Percentiles rank a stretch among this genome's conserved stretches.
Evolutionary conservation across 1,139 yeast species (phyloP).

Genomic region (Suhomyces bribrorum): DNA sequence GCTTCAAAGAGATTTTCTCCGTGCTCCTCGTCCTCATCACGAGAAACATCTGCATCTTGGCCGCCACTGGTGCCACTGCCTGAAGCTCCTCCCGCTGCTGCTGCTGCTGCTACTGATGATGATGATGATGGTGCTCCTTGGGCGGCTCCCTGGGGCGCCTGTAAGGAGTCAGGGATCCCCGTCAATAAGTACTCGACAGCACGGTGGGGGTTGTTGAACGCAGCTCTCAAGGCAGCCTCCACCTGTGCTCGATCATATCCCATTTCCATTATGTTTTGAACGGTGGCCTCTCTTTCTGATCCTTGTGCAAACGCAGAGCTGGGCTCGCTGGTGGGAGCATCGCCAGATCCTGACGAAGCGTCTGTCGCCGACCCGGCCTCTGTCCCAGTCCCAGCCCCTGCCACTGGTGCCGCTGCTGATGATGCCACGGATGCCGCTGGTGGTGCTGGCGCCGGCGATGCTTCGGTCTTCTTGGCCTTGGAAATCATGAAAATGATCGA

Average conservation of each 20-base stretch:
- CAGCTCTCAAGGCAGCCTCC: conserved; percentile 89
- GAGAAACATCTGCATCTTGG: conserved; percentile 27
- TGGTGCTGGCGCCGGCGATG: conserved; percentile 15
- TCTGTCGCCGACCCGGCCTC: conserved; percentile 32
- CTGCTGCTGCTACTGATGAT: conserved; percentile 23
- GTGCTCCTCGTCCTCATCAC: conserved; percentile 25
- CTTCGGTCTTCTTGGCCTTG: conserved; percentile 40
- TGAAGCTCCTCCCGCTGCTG: conserved; percentile 10
- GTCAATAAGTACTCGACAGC: conserved; percentile 94
- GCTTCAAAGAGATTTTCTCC: conserved; percentile 65
- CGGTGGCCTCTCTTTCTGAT: conserved; percentile 62
- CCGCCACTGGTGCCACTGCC: conserved; percentile 23
- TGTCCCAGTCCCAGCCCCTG: conserved; percentile 6
- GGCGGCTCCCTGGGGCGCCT: conserved; percentile 30
- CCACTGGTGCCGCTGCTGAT: conserved; percentile 14
- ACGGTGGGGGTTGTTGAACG: conserved; percentile 95
- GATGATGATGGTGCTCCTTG: too few species aligned
- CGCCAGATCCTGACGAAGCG: background rate
- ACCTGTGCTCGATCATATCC: conserved; percentile 90
- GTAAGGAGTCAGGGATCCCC: conserved; percentile 78
- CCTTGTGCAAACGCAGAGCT: conserved; percentile 62
- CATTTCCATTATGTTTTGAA: conserved; percentile 89
- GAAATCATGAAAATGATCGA: conserved; percentile 91
- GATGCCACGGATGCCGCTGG: conserved; percentile 19
- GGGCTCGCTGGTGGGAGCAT: conserved; percentile 2